Conservation (phyloP, 2,329 filamentous ascomycete species). For the Scleromitrula shiraiana region DNA sequence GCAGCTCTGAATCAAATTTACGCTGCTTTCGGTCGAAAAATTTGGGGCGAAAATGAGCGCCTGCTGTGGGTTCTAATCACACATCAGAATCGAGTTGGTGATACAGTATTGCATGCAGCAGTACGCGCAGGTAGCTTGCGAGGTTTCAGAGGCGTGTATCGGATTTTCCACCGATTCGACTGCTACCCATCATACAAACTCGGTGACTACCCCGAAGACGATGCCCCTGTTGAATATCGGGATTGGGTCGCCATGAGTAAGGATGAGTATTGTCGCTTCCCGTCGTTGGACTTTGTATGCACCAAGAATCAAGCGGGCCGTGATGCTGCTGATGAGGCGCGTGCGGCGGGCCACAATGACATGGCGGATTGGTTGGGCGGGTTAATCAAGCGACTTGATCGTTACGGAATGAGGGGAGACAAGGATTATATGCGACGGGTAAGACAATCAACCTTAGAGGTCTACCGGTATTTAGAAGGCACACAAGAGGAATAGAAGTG, state of each 20-base stretch:
- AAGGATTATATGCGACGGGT: too few relatives aligned
- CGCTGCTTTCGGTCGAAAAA: not conserved
- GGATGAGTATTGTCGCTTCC: not conserved
- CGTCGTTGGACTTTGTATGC: conserved; percentile 3
- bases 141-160: conserved; percentile 3
- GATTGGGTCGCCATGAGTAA: not conserved
- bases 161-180: not conserved
- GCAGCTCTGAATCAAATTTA: not conserved
- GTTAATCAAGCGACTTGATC: not conserved
- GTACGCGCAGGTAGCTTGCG: conserved; percentile 1
- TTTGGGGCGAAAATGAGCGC: not conserved
- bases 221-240: not conserved
- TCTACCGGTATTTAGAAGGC: too few relatives aligned
- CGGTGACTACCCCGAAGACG: not conserved
- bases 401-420: too few relatives aligned
- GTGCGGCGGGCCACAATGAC: not conserved
- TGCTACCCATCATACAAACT: not conserved
- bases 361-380: not conserved
- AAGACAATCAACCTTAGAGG: too few relatives aligned
- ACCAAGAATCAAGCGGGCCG: conserved; percentile 3
- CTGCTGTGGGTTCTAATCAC: not conserved
- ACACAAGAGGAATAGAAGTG: too few relatives aligned
- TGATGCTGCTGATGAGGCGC: not conserved
- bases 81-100: conserved; percentile 2
- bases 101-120: conserved; percentile 5